Conservation (phyloP, 495 filamentous ascomycete genomes). For the Antarctomyces pellizariae region DNA sequence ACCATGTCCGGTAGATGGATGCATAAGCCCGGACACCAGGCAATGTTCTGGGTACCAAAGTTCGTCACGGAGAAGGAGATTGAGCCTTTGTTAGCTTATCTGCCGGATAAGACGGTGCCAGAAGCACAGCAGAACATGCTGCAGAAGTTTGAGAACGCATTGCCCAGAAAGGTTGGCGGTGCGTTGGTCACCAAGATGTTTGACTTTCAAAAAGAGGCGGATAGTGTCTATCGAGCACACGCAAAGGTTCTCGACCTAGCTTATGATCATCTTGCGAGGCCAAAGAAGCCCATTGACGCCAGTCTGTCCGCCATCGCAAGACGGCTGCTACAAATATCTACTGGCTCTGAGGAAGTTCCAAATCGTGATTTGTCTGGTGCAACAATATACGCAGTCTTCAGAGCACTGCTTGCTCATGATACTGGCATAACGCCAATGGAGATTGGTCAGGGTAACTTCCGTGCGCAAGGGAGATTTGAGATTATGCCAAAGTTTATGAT, state of each 20-base stretch:
- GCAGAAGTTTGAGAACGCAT: constrained; percentile 20
- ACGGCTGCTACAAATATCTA: no score
- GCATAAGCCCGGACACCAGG: constrained; percentile 18
- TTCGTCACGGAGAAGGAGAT: constrained; percentile 37
- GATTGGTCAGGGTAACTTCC: no score
- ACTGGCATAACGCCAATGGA: no score
- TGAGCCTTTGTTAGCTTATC: constrained; percentile 31
- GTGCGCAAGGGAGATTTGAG: no score
- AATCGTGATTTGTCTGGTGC: no score
- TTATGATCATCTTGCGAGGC: constrained; percentile 21
- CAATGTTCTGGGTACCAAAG: constrained; percentile 37
- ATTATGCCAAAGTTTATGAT: no score
- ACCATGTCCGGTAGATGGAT: constrained; percentile 51
- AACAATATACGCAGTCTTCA: no score
- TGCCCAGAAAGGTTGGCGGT: constrained; percentile 27
- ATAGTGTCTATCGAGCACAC: constrained; percentile 27
- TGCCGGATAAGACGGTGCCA: constrained; percentile 27
- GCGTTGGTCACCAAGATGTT: constrained; percentile 27
- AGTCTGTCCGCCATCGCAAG: no score
- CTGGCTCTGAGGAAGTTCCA: no score
- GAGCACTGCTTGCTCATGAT: no score
- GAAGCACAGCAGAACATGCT: constrained; percentile 21
- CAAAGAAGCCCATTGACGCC: no score
- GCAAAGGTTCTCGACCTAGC: constrained; percentile 25
- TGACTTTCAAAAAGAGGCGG: constrained; percentile 23